Evolutionary conservation across 805 yeast species (phyloP).

Genomic region (Kuraishia capsulata): DNA sequence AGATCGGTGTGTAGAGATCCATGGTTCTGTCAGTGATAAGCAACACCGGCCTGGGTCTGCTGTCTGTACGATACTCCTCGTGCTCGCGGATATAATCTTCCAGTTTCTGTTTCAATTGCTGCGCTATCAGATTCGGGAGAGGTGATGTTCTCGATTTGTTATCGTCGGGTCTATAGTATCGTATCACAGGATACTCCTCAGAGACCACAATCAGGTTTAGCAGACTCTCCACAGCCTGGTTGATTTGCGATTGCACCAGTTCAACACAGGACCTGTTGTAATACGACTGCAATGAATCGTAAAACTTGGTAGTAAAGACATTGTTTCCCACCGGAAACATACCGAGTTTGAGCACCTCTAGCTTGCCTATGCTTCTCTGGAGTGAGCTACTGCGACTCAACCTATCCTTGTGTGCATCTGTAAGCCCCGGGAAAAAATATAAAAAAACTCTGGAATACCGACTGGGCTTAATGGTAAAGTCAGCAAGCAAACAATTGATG

Average conservation of each 20-base stretch:
- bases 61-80: conserved; percentile 52
- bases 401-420: conserved; percentile 6
- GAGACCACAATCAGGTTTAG: conserved; percentile 67
- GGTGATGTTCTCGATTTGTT: conserved; percentile 44
- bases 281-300: conserved; percentile 60
- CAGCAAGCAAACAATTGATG: conserved; percentile 71
- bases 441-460: conserved; percentile 71
- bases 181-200: conserved; percentile 81
- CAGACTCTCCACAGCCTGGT: conserved; percentile 52
- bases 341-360: conserved; percentile 30
- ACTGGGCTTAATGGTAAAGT: conserved; percentile 53
- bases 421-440: conserved; percentile 58
- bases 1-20: conserved; percentile 73
- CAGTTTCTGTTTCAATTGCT: conserved; percentile 56
- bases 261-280: conserved; percentile 59
- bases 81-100: conserved; percentile 69
- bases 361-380: conserved; percentile 9
- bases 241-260: conserved; percentile 49
- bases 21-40: conserved; percentile 76
- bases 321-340: conserved; percentile 61
- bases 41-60: conserved; percentile 62
- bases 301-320: conserved; percentile 57
- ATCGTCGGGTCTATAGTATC: conserved; percentile 55
- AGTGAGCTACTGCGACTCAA: conserved; percentile 12
- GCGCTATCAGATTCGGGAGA: conserved; percentile 64